Conservation (phyloP, 768 basidiomycete genomes). For the Saitozyma sp. region DNA sequence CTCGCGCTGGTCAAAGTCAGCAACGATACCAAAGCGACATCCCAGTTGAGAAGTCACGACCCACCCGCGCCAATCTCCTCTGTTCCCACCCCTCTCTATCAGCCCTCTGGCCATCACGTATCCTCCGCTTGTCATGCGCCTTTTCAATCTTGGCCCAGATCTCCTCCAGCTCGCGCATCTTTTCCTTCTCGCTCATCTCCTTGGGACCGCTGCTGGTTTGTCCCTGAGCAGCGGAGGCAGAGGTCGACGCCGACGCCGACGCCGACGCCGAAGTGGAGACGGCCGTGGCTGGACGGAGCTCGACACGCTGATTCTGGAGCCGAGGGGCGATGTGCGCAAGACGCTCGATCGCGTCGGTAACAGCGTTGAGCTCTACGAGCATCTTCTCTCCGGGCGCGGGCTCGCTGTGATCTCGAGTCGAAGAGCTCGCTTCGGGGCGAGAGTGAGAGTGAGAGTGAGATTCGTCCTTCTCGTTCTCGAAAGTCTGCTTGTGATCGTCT, state of each 20-base stretch:
- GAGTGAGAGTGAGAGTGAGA: too few species aligned
- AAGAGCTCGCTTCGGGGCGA: background rate
- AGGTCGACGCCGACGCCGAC: constrained; percentile 1
- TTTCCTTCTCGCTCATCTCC: constrained; percentile 59
- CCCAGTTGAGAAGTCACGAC: background rate
- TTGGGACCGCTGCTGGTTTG: constrained; percentile 8
- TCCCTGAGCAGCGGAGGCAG: background rate
- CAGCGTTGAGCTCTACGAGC: constrained; percentile 74
- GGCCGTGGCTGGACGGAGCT: constrained; percentile 57
- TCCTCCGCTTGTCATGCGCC: constrained; percentile 40
- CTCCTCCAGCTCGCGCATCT: constrained; percentile 58
- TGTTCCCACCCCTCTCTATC: constrained; percentile 17
- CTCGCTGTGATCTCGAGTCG: background rate
- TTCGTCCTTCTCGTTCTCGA: too few species aligned
- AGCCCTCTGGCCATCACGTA: constrained; percentile 25
- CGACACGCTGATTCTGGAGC: constrained; percentile 80
- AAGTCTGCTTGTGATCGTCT: background rate
- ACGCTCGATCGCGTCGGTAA: constrained; percentile 85
- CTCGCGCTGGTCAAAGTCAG: constrained; percentile 14
- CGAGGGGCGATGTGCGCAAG: constrained; percentile 84
- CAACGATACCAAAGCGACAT: constrained; percentile 13
- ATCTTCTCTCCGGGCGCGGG: constrained; percentile 64
- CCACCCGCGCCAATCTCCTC: background rate
- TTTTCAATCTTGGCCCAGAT: constrained; percentile 53
- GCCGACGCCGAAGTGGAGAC: background rate